These are phyloP conservation scores for Vaccinium macrocarpon DNA, from an alignment of 148 eudicot genomes.

Conservation along the genomic window DNA sequence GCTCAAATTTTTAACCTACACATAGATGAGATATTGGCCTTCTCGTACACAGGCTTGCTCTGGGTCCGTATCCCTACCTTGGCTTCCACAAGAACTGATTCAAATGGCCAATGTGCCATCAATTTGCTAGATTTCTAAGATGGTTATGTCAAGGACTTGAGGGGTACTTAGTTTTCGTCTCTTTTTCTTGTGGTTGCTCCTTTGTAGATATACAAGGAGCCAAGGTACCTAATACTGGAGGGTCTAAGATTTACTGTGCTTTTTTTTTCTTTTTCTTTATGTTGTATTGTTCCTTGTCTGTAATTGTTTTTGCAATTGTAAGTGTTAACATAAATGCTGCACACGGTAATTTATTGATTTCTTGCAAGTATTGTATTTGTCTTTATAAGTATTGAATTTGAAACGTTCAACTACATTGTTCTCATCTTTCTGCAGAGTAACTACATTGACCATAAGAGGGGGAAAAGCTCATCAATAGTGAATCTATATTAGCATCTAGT, in stretches of 20 bases:
- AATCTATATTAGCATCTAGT: too few species aligned
- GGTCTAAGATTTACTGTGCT: neutral
- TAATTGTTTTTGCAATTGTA: neutral
- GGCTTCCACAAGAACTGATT: conserved; percentile 24
- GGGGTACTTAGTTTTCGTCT: neutral
- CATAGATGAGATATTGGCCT: too few species aligned
- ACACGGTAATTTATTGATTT: neutral
- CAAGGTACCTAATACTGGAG: neutral
- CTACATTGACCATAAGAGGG: neutral
- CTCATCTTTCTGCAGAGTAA: neutral
- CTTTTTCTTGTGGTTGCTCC: neutral
- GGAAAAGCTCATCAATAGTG: neutral
- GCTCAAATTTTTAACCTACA: too few species aligned
- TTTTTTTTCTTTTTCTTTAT: neutral
- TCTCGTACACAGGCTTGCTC: conserved; percentile 23
- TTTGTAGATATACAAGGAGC: conserved; percentile 13
- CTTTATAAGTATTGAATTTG: neutral
- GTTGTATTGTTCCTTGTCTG: neutral
- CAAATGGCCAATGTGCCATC: conserved; percentile 53
- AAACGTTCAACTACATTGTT: neutral
- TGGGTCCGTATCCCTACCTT: conserved; percentile 83
- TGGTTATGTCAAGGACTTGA: neutral
- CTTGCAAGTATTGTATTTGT: neutral
- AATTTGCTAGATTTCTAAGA: conserved; percentile 35
- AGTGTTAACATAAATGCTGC: neutral